Percentiles rank a stretch among this genome's conserved stretches.
phyloP scores from a whole-genome alignment of 331 rosid genomes.

The Stylosanthes scabra region DNA sequence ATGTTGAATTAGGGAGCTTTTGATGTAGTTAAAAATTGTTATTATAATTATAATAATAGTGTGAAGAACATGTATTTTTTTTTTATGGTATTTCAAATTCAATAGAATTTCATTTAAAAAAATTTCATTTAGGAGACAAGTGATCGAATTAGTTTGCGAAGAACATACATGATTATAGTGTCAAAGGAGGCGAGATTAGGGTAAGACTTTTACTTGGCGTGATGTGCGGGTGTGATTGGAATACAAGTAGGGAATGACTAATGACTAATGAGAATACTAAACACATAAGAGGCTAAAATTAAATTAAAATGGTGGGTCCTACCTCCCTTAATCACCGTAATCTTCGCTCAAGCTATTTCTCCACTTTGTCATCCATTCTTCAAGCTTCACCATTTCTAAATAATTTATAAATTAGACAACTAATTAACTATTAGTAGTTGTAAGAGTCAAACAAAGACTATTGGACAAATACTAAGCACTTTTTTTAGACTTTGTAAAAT shows the following conservation, averaged over 20 bases:
- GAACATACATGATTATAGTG: neutral
- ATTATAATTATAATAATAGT: too few species aligned
- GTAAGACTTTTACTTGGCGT: conserved; percentile 38
- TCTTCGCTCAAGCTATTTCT: conserved; percentile 43
- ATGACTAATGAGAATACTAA: neutral
- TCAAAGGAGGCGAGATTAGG: neutral
- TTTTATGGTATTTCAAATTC: too few species aligned
- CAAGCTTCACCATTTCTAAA: neutral
- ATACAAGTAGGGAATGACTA: neutral
- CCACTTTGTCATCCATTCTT: neutral
- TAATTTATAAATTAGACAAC: neutral
- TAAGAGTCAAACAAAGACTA: neutral
- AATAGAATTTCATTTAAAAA: too few species aligned
- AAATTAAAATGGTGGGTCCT: conserved; percentile 37
- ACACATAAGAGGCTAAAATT: too few species aligned
- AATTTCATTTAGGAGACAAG: too few species aligned
- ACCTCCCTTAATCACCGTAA: conserved; percentile 57
- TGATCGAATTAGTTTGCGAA: too few species aligned
- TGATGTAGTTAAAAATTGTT: too few species aligned
- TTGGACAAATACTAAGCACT: neutral
- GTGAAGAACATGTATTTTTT: too few species aligned
- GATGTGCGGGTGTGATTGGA: conserved; percentile 58
- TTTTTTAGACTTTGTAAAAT: neutral
- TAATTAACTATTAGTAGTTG: neutral
- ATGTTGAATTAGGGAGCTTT: too few species aligned